Conservation (phyloP, 768 basidiomycete species). For the Boletellus emodensis region DNA sequence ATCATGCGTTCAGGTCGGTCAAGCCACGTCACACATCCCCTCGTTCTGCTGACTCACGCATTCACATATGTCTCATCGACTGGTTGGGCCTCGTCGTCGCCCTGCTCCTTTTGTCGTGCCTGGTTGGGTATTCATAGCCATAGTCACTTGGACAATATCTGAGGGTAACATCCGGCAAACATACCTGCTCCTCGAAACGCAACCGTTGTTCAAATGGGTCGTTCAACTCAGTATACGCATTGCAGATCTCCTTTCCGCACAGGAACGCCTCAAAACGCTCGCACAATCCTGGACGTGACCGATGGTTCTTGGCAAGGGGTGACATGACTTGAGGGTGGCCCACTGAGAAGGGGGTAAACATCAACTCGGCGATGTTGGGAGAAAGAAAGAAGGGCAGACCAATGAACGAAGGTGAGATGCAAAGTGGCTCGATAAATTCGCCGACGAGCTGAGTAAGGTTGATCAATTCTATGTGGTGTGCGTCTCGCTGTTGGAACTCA, state of each 20-base stretch:
- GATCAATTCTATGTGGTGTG: background rate
- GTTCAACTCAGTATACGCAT: slow-evolving; percentile 99
- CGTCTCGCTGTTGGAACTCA: slow-evolving; percentile 20
- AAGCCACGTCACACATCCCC: background rate
- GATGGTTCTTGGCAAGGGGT: slow-evolving; percentile 97
- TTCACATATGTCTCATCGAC: slow-evolving; percentile 95
- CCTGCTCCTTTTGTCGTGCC: slow-evolving; percentile 89
- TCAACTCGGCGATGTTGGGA: background rate
- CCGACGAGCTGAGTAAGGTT: slow-evolving; percentile 72
- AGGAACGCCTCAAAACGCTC: slow-evolving; percentile 99
- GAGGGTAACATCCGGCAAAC: slow-evolving; percentile 1
- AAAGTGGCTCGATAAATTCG: slow-evolving; percentile 95
- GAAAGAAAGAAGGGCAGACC: slow-evolving; percentile 38
- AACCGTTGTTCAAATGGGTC: slow-evolving; percentile 95
- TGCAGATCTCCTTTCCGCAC: slow-evolving; percentile 97
- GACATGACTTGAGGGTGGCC: slow-evolving; percentile 99
- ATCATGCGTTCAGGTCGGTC: background rate
- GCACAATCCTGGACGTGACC: slow-evolving; percentile 93
- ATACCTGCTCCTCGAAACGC: slow-evolving; percentile 91
- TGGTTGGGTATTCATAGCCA: slow-evolving; percentile 25
- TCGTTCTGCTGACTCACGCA: slow-evolving; percentile 54
- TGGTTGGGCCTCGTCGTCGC: slow-evolving; percentile 97
- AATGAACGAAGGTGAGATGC: slow-evolving; percentile 95
- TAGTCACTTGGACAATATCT: background rate
- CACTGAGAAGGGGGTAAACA: slow-evolving; percentile 41